Percentiles rank a stretch among this genome's conserved stretches.
Conservation (phyloP, 495 filamentous ascomycete species). For the Parachaetomium inaequale region DNA sequence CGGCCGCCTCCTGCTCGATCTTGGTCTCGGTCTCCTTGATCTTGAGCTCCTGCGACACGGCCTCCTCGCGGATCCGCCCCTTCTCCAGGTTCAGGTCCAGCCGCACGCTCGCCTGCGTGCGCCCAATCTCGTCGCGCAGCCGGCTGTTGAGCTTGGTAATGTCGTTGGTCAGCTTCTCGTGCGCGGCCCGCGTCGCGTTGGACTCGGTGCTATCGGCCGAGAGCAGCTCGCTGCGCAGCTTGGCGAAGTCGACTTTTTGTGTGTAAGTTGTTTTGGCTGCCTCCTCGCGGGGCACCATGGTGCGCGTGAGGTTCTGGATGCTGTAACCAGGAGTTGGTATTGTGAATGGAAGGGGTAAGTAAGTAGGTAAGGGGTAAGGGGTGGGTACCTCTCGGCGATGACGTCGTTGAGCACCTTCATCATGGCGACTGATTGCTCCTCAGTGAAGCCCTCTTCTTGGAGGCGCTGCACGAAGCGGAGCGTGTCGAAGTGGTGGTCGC, state of each 20-base stretch:
- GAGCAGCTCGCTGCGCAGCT: constrained; percentile 89
- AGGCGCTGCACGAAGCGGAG: constrained; percentile 93
- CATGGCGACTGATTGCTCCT: constrained; percentile 92
- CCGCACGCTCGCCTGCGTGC: constrained; percentile 86
- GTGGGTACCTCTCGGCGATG: constrained; percentile 76
- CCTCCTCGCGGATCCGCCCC: constrained; percentile 93
- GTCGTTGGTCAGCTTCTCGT: constrained; percentile 91
- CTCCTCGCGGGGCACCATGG: constrained; percentile 97
- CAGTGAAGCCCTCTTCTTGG: constrained; percentile 87
- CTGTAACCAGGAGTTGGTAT: too few species aligned
- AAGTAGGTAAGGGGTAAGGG: constrained; percentile 4
- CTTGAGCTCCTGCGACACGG: constrained; percentile 94
- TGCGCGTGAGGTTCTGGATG: constrained; percentile 95
- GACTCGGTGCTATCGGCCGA: constrained; percentile 87
- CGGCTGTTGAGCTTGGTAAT: constrained; percentile 86
- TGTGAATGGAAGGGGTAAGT: neutral
- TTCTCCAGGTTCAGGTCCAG: constrained; percentile 96
- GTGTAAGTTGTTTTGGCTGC: constrained; percentile 86
- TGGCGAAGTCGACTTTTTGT: constrained; percentile 99
- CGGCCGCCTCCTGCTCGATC: constrained; percentile 97
- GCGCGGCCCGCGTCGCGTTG: constrained; percentile 78
- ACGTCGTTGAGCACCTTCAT: constrained; percentile 97
- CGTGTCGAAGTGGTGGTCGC: constrained; percentile 97
- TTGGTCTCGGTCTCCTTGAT: constrained; percentile 98
- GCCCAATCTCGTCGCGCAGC: constrained; percentile 86